These are phyloP conservation scores for Dalbergia oliveri DNA, from an alignment of 306 rosid species.

Conservation along the genomic window DNA sequence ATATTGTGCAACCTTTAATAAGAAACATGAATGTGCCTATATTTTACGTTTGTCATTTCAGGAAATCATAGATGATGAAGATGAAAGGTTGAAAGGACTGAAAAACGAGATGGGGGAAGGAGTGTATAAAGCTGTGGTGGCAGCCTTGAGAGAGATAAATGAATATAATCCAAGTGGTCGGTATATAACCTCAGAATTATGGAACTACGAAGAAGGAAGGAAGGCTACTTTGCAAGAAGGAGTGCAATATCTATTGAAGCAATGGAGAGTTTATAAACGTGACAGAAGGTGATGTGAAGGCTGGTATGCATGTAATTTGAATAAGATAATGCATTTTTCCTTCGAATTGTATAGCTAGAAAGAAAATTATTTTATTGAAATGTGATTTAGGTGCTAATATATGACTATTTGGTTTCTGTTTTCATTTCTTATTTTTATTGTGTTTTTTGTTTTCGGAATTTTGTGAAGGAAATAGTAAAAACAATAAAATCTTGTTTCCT, in stretches of 20 bases:
- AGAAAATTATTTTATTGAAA: not conserved
- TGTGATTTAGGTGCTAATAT: not conserved
- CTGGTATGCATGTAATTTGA: constrained; percentile 23
- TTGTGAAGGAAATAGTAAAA: too few species aligned
- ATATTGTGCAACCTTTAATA: too few species aligned
- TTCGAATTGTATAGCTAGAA: constrained; percentile 8
- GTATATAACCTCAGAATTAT: constrained; percentile 60
- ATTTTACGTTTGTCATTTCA: constrained; percentile 44
- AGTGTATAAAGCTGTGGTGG: constrained; percentile 55
- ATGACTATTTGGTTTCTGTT: too few species aligned
- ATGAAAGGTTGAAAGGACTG: constrained; percentile 60
- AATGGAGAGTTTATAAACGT: constrained; percentile 52
- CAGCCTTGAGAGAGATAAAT: constrained; percentile 66
- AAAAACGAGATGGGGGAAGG: constrained; percentile 56
- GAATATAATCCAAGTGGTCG: constrained; percentile 71
- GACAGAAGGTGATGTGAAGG: constrained; percentile 45
- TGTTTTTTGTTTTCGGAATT: too few species aligned
- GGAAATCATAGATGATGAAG: constrained; percentile 62
- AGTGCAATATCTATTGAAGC: constrained; percentile 50
- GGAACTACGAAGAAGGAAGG: constrained; percentile 61
- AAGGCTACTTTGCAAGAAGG: constrained; percentile 62
- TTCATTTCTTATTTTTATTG: too few species aligned
- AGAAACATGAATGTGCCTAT: too few species aligned
- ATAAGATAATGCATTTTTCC: constrained; percentile 10
- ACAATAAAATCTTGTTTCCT: too few species aligned